A percentile compares a stretch with the other conserved stretches of the same genome.
These are phyloP conservation scores for Trichoderma oligosporum DNA, from an alignment of 2,329 filamentous ascomycete genomes.

Conservation along the genomic window DNA sequence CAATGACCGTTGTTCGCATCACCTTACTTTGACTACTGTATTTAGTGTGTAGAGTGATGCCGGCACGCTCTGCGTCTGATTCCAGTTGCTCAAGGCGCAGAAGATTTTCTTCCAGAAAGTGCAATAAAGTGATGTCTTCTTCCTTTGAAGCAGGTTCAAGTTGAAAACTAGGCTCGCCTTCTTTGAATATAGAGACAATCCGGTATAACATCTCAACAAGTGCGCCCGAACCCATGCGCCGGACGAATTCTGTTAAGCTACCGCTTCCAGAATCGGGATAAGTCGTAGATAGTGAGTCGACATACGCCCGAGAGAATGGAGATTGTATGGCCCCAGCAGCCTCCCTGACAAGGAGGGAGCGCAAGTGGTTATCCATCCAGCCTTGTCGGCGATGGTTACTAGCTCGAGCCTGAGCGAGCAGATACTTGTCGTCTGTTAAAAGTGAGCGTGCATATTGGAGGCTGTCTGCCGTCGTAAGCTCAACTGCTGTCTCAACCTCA, in stretches of 20 bases:
- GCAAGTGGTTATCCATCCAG: constrained; percentile 44
- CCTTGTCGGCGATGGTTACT: constrained; percentile 33
- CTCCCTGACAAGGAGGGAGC: constrained; percentile 46
- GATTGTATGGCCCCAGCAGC: constrained; percentile 35
- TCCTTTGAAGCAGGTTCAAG: constrained; percentile 33
- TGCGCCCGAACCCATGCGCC: constrained; percentile 47
- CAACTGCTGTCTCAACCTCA: constrained; percentile 47
- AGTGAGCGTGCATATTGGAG: constrained; percentile 46
- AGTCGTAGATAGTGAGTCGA: constrained; percentile 56
- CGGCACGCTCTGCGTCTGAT: constrained; percentile 41
- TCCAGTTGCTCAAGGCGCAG: constrained; percentile 46
- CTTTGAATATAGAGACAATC: constrained; percentile 29
- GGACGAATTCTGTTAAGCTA: constrained; percentile 54
- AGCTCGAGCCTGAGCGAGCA: constrained; percentile 44
- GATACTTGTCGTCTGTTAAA: constrained; percentile 56
- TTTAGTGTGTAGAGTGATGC: constrained; percentile 62
- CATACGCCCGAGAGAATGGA: constrained; percentile 56
- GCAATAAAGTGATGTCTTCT: constrained; percentile 32
- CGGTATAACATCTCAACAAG: constrained; percentile 29
- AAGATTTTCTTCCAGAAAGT: constrained; percentile 40
- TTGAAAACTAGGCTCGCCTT: constrained; percentile 38
- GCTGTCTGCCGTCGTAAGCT: constrained; percentile 39
- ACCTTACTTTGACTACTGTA: constrained; percentile 69
- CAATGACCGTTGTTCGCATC: constrained; percentile 72
- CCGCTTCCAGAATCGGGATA: constrained; percentile 48